Conservation (phyloP, 2,329 filamentous ascomycete species). For the Exophiala aquamarina region DNA sequence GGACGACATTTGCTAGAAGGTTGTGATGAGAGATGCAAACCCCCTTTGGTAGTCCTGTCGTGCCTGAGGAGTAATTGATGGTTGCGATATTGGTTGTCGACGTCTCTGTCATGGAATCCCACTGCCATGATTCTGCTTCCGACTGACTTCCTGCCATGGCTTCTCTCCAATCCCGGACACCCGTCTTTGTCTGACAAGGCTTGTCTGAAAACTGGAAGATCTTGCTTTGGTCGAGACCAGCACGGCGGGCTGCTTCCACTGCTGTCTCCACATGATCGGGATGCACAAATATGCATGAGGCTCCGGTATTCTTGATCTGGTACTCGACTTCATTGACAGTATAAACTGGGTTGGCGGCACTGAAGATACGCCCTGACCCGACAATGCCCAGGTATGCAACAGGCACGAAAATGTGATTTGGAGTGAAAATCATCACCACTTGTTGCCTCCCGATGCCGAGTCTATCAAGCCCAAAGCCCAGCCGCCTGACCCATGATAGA, state of each 20-base stretch:
- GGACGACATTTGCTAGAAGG: slow-evolving; percentile 50
- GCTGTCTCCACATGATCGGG: slow-evolving; percentile 45
- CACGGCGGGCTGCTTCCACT: slow-evolving; percentile 31
- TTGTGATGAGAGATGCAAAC: slow-evolving; percentile 51
- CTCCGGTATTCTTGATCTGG: slow-evolving; percentile 52
- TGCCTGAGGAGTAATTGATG: slow-evolving; percentile 53
- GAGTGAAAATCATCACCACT: slow-evolving; percentile 55
- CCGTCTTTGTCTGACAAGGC: slow-evolving; percentile 3
- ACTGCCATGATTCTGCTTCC: neutral
- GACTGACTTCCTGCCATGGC: neutral
- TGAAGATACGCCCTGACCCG: slow-evolving; percentile 54
- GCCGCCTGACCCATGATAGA: slow-evolving; percentile 52
- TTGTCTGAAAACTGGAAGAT: slow-evolving; percentile 17
- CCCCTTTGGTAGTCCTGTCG: slow-evolving; percentile 52
- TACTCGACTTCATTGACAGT: slow-evolving; percentile 51
- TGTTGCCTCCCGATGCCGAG: slow-evolving; percentile 50
- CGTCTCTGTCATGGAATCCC: neutral
- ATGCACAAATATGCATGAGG: slow-evolving; percentile 50
- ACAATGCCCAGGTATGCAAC: slow-evolving; percentile 36
- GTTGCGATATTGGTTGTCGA: slow-evolving; percentile 37
- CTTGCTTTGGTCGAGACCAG: slow-evolving; percentile 1
- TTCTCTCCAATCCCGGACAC: slow-evolving; percentile 18
- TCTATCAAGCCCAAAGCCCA: slow-evolving; percentile 50
- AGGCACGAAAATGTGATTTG: slow-evolving; percentile 58
- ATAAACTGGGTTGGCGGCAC: slow-evolving; percentile 53